Conservation (phyloP, 495 filamentous ascomycete genomes). For the Daldinia childiae region DNA sequence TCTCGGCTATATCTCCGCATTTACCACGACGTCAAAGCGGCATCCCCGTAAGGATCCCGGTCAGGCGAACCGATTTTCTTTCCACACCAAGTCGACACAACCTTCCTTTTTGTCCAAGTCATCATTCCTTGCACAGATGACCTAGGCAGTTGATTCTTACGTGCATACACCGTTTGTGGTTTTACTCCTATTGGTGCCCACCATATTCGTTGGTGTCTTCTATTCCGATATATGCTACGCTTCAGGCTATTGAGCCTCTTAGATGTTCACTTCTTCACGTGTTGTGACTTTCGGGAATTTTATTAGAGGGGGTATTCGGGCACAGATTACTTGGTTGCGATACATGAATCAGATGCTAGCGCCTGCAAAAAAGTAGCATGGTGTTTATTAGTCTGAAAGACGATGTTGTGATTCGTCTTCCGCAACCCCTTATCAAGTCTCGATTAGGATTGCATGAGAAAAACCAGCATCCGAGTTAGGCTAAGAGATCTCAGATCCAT, state of each 20-base stretch:
- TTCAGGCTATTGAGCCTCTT: constrained; percentile 21
- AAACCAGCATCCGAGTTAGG: constrained; percentile 25
- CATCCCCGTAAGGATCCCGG: constrained; percentile 35
- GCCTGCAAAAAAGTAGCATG: not conserved
- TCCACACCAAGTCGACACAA: constrained; percentile 37
- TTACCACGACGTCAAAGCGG: constrained; percentile 34
- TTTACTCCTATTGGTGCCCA: constrained; percentile 33
- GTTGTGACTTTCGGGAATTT: not conserved
- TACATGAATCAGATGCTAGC: not conserved
- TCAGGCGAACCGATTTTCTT: constrained; percentile 33
- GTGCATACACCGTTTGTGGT: constrained; percentile 31
- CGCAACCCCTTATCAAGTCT: constrained; percentile 24
- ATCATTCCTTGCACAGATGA: constrained; percentile 22
- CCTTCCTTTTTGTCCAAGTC: constrained; percentile 34
- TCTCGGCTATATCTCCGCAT: constrained; percentile 44
- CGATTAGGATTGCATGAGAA: constrained; percentile 17
- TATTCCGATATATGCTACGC: constrained; percentile 7
- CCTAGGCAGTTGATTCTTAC: constrained; percentile 29
- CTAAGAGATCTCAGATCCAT: constrained; percentile 40
- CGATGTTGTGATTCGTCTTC: constrained; percentile 7
- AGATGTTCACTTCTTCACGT: not conserved
- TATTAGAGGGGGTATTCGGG: not conserved
- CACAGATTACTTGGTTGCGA: not conserved
- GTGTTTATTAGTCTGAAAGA: not conserved
- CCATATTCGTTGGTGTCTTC: constrained; percentile 3